Evolutionary conservation across 139 green algal genomes (phyloP).

Genomic region (Closterium sp.): DNA sequence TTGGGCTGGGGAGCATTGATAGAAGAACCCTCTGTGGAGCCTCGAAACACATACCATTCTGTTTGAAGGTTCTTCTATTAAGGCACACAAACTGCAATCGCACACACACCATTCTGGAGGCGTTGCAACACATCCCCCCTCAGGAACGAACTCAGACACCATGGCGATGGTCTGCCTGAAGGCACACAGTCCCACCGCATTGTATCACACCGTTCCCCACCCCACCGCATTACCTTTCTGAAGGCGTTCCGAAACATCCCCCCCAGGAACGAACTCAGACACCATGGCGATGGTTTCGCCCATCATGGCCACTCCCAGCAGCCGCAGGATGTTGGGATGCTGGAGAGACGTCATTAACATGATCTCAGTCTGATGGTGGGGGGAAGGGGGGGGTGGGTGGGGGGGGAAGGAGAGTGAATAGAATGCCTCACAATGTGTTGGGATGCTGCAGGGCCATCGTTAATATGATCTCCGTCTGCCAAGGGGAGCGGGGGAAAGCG

Average conservation of each 20-base stretch:
- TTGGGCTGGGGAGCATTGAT: no score
- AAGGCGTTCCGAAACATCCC: background rate
- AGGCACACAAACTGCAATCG: no score
- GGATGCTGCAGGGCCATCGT: no score
- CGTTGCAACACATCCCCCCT: background rate
- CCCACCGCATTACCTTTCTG: background rate
- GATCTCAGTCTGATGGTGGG: background rate
- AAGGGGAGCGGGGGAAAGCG: no score
- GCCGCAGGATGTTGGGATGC: background rate
- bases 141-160: background rate
- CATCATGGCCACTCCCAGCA: background rate
- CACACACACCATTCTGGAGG: background rate
- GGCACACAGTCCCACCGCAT: background rate
- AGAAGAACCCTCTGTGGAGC: no score
- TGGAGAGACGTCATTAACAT: background rate
- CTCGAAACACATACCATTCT: no score
- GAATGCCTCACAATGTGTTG: no score
- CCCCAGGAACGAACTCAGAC: background rate
- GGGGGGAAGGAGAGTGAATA: no score
- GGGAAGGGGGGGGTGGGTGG: background rate
- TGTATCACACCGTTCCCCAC: background rate
- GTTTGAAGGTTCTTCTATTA: no score
- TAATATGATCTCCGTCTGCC: no score
- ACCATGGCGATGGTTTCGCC: background rate
- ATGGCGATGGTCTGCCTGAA: background rate